Evolutionary conservation across 1,139 yeast genomes (phyloP), one percentile per base, ranked within the genome.

Genomic region (Sugiyamaella grinbergsii): DNA sequence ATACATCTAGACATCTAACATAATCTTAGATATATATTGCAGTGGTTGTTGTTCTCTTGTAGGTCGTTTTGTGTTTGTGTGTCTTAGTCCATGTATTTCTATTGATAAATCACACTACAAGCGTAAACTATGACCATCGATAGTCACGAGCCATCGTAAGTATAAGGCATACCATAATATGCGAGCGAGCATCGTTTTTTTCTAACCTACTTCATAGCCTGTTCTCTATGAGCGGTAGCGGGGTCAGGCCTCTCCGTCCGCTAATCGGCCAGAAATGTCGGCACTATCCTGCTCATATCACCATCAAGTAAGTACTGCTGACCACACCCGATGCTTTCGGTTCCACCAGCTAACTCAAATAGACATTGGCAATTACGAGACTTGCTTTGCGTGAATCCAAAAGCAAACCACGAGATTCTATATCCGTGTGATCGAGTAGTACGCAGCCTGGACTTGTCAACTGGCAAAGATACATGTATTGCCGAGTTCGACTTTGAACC

Each of bases 351-450:
- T 28, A 26, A 37, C 42, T 22, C 20, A 13, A 4, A 15, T 11
- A 59, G 62, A 50, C 97, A 90, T 71, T 90, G 96, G 96, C 97
- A 90, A 66, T 72, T 90, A 38, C 75, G 95, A 44, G 95, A 90
- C 63, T 75, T 90, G 61, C 72, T 89, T 20, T 81, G 84, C 40
- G 57, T 58, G 50, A 71, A 74, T 16, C 71, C 75, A 0, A 66
- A 77, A 0, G 22, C 22, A 18, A 47, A 28, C n/a, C 24, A 37
- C 19, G 73, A 75, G 45, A 69, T 81, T 11, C 67, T 77, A 32
- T 81, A 79, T 59, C 81, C 83, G 0, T 70, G 71, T 51, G 78
- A 77, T 43, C 74, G 74, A 52, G 61, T 71, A 20, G 71, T 82
- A 23, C 73, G 76, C 54, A 60, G 71, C 11, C 65, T 82, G 7